Evolutionary conservation across 441 rosid genomes (phyloP), one percentile per base, ranked within the genome.

Genomic region (Populus hybrid): DNA sequence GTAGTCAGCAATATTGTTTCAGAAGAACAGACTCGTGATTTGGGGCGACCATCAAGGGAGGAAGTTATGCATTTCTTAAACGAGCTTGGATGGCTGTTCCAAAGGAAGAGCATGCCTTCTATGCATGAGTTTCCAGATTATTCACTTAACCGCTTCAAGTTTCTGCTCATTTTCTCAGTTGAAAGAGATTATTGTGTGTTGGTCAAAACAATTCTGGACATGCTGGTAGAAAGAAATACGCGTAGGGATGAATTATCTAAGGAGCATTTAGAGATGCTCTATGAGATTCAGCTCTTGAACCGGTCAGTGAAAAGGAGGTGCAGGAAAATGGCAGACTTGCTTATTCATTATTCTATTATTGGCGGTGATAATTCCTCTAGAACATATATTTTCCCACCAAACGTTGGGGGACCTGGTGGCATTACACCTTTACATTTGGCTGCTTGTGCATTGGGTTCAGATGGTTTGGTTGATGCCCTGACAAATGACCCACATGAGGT

Each of bases 61-160:
- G 93, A 91, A 83, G 82, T 84, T 76, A 56, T 90, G 64, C 94
- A 88, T 84, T 94, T 91, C 82, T 84, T 94, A 81, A 91, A 94
- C 63, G 98, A 94, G 82, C 97, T 94, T 69, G 98, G 98, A 59
- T 94, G 98, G 98, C 89, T 94, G 67, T 94, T 94, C 74, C 98
- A 92, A 84, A 88, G 90, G 78, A 86, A 83, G 76, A 86, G 79
- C 45, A 69, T 75, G 31, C 81, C 84, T 74, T 80, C 81, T 23
- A 38, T 26, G 26, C 86, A 33, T 79, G 83, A 69, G 77, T 69
- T 72, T 80, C 85, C 86, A 18, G 83, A 83, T 61, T 89, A 81
- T 85, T 86, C 96, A 23, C 84, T 89, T 53, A 8, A 64, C 65
- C 92, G 98, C 26, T 92, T 91, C 87, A 94, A 89, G 79, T 90